Evolutionary conservation across 352 stramenopile genomes (phyloP).

Genomic region (Achlya hypogyna): DNA sequence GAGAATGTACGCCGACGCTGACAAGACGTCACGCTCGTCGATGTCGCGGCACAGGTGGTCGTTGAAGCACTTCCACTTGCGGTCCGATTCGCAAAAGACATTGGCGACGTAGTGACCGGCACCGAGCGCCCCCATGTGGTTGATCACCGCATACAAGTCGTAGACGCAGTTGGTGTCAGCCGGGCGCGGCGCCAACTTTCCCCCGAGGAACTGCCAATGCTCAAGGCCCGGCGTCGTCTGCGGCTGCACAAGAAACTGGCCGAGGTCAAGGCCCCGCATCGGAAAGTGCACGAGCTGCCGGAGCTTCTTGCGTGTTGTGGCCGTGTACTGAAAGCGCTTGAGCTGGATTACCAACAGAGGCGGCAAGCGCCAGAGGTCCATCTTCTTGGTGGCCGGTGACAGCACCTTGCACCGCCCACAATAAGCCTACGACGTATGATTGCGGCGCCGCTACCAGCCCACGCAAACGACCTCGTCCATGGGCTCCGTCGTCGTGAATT

Average conservation of each 20-base stretch:
- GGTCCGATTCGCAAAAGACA: constrained; percentile 66
- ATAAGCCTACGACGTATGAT: constrained; percentile 31
- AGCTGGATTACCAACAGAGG: constrained; percentile 98
- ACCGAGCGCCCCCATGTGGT: constrained; percentile 94
- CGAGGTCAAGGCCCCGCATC: constrained; percentile 86
- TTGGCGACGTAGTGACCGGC: constrained; percentile 94
- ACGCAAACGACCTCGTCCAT: constrained; percentile 36
- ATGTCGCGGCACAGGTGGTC: constrained; percentile 89
- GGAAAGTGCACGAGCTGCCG: constrained; percentile 95
- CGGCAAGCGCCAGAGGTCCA: constrained; percentile 96
- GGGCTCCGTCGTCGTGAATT: constrained; percentile 75
- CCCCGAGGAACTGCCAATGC: constrained; percentile 24
- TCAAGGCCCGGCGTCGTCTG: constrained; percentile 2
- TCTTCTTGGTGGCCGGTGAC: constrained; percentile 90
- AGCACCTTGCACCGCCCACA: constrained; percentile 83
- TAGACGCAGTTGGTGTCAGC: constrained; percentile 66
- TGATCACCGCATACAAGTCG: constrained; percentile 96
- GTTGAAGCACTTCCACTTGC: constrained; percentile 98
- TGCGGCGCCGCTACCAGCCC: no score
- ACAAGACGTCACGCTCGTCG: constrained; percentile 78
- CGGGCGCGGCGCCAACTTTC: constrained; percentile 27
- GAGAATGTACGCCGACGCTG: constrained; percentile 82
- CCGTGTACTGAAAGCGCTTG: constrained; percentile 99
- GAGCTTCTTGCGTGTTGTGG: constrained; percentile 88
- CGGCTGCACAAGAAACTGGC: constrained; percentile 64